Percentiles rank a stretch among this genome's conserved stretches.
phyloP scores from a whole-genome alignment of 78 protist genomes.

The Monosiga brevicollis region DNA sequence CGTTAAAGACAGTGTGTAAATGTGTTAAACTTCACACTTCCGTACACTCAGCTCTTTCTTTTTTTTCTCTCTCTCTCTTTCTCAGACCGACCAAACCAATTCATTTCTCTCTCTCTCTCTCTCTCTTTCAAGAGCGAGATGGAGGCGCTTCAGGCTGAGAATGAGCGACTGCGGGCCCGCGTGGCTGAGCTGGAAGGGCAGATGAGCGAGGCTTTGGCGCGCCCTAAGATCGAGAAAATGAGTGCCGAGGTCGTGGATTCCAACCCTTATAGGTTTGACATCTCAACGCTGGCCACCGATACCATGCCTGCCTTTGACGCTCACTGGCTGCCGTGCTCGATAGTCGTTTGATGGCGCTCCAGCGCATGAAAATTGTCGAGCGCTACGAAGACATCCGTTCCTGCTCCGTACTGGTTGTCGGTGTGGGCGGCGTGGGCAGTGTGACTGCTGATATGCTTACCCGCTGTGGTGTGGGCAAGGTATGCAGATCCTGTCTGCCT shows the following conservation, averaged over 20 bases:
- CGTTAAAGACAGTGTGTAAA: too few species aligned
- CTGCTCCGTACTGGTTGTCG: conserved; percentile 73
- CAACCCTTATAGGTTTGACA: conserved; percentile 56
- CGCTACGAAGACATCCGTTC: conserved; percentile 80
- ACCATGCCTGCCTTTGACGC: neutral
- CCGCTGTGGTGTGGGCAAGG: conserved; percentile 96
- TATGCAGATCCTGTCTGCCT: neutral
- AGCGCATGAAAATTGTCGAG: conserved; percentile 89
- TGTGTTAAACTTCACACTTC: too few species aligned
- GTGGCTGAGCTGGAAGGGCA: neutral
- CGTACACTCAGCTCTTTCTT: too few species aligned
- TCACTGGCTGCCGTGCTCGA: neutral
- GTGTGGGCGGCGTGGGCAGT: conserved; percentile 90
- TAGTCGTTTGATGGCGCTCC: conserved; percentile 85
- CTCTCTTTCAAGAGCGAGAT: too few species aligned
- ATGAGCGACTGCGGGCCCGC: neutral
- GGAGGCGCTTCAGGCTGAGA: neutral
- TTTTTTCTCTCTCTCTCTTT: too few species aligned
- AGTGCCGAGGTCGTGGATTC: conserved; percentile 60
- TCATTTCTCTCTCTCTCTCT: too few species aligned
- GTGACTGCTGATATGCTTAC: conserved; percentile 95
- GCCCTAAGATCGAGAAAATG: conserved; percentile 23
- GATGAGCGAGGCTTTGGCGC: neutral
- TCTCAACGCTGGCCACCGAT: too few species aligned
- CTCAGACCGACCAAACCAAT: too few species aligned